Base-by-base conservation (phyloP, 108 stramenopile genomes). In the Nannochloropsis gaditana region DNA sequence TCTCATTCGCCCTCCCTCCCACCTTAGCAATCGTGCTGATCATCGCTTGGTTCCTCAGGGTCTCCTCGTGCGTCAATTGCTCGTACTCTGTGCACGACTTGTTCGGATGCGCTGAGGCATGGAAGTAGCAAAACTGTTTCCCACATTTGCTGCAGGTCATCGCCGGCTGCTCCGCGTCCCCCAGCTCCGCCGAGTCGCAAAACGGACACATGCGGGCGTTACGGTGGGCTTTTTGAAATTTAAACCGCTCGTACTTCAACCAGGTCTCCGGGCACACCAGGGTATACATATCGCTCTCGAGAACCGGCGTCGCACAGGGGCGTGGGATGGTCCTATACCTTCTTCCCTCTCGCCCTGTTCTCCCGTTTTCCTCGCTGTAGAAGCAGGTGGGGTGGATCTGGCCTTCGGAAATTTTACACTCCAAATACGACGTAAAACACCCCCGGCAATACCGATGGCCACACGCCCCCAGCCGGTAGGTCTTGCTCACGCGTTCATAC, bases 31-130 rank as follows among this genome's bases (percentile, higher is more conserved):
- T 17, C 44, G 44, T 21, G 3, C 83, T 90, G 9, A 90, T 90
- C 45, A 92, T 90, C 4, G 86, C 83, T 43, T 79, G 80, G 45
- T 80, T 89, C 9, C 82, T 91, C 81, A 90, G 83, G 21, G 86
- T 43, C 83, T 92, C 80, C 90, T 83, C 10, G 89, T 87, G 45
- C 43, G 90, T 89, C 81, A 87, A 81, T 43, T 86, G 81, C 59
- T 87, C 79, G 88, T 92, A 91, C 44, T 82, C 82, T 17, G 84
- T 79, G 80, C 92, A 92, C 19, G 84, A 84, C 79, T 80, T 73
- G 43, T 87, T 90, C 9, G 86, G 42, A 83, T 92, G 92, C 17
- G 92, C 92, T 45, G 91, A 91, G 21, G 91, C 91, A 59, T 92
- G 92, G 45, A 89, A 88, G 83, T 92, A 92, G 79, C 92, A 92